Evolutionary conservation across 1,284 basidiomycete genomes (phyloP).

Genomic region (Ceratobasidium sp.): DNA sequence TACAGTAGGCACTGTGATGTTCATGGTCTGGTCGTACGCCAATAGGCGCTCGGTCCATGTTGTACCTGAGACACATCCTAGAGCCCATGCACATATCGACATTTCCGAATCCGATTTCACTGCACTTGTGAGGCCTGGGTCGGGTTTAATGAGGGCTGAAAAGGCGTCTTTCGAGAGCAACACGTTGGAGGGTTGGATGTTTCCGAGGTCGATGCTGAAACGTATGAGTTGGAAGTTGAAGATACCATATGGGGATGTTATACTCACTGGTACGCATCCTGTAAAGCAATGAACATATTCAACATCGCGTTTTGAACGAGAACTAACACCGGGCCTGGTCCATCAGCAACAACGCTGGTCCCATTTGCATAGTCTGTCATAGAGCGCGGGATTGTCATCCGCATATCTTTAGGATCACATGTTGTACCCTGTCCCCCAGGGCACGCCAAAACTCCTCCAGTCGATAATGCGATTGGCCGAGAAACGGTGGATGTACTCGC

Average conservation of each 20-base stretch:
- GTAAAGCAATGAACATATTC: constrained; percentile 9
- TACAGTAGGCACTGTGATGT: background rate
- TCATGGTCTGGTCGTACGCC: background rate
- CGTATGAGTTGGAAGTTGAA: background rate
- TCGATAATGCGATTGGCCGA: background rate
- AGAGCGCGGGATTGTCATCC: constrained; percentile 3
- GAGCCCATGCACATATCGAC: background rate
- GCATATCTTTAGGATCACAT: constrained; percentile 1
- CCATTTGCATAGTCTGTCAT: constrained; percentile 1
- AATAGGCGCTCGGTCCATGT: background rate
- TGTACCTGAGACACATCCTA: background rate
- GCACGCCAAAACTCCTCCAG: background rate
- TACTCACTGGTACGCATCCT: constrained; percentile 26
- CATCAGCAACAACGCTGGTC: background rate
- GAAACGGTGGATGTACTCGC: background rate
- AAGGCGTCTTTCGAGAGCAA: background rate
- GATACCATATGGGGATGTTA: background rate
- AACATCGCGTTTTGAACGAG: background rate
- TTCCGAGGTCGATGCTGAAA: constrained; percentile 21
- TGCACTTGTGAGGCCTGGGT: background rate
- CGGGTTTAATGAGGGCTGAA: background rate
- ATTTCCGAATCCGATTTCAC: background rate
- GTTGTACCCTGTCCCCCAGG: constrained; percentile 8
- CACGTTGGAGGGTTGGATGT: constrained; percentile 5
- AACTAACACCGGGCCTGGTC: background rate